Evolutionary conservation across 2,329 filamentous ascomycete genomes (phyloP), one percentile per base, ranked within the genome.

Genomic region (Stagonosporopsis rhizophila): DNA sequence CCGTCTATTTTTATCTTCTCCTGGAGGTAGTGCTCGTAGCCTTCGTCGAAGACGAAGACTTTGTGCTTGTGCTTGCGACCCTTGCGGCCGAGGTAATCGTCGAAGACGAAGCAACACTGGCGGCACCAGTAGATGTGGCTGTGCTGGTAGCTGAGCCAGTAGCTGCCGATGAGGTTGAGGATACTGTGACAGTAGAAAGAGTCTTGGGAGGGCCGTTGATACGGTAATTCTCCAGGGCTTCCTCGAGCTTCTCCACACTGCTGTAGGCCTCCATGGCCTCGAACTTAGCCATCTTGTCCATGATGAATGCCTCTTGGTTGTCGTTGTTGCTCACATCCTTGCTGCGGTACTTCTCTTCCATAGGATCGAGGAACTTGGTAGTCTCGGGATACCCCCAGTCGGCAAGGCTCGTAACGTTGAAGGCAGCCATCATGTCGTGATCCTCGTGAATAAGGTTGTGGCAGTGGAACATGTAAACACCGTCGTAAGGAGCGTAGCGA

Each of bases 401-500:
- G 5, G 34, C 32, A 4, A 81, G 70, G 5, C 61, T 64, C 0
- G 75, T 74, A 34, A 78, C 72, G 55, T 80, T 79, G 65, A 80
- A 78, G 1, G 75, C 78, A 9, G 71, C 78, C 75, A 80, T 75
- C 78, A 80, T 80, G 34, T 76, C 73, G 50, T 79, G 69, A 55
- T 80, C 79, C 62, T 80, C 78, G 65, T 80, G 78, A 40, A 80
- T 71, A 8, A 80, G 67, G 52, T 80, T 79, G 65, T 80, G 78
- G 72, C 76, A 78, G 47, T 78, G 79, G 64, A 81, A 80, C 77
- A 80, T 80, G 61, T 81, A 82, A 12, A 82, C 73, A 7, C 84
- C 85, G 54, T 83, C 80, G 57, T 68, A 75, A 11, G 72, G 73
- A 5, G 68, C 66, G 25, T 68, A 75, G 8, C 67, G 67, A 15